Conservation (phyloP, 2,329 filamentous ascomycete genomes). For the Metarhizium sp. region DNA sequence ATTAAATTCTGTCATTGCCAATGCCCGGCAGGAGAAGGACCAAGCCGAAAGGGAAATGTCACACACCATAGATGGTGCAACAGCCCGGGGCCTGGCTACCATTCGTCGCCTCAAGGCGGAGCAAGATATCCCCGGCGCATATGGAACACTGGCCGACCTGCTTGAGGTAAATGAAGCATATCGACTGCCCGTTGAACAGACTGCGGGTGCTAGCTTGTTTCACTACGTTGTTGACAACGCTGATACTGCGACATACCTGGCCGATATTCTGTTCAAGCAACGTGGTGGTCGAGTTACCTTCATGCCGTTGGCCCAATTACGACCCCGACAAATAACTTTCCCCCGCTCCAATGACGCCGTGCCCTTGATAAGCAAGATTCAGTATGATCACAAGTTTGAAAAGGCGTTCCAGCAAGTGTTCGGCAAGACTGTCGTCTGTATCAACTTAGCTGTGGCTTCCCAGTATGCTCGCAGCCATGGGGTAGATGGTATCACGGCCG, state of each 20-base stretch:
- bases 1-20: slow-evolving; percentile 66
- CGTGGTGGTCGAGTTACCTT: slow-evolving; percentile 85
- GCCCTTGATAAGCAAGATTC: slow-evolving; percentile 75
- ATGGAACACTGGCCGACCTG: slow-evolving; percentile 89
- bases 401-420: slow-evolving; percentile 92
- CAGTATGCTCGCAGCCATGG: slow-evolving; percentile 90
- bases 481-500: slow-evolving; percentile 85
- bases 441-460: slow-evolving; percentile 75
- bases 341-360: slow-evolving; percentile 82
- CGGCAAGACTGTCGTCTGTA: slow-evolving; percentile 89
- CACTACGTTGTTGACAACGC: slow-evolving; percentile 94
- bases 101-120: slow-evolving; percentile 76
- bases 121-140: slow-evolving; percentile 72
- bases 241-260: slow-evolving; percentile 71
- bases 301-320: slow-evolving; percentile 80
- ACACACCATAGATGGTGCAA: slow-evolving; percentile 82
- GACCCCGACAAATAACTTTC: slow-evolving; percentile 61
- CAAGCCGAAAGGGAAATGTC: slow-evolving; percentile 69
- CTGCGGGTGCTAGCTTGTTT: slow-evolving; percentile 85
- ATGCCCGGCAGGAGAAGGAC: slow-evolving; percentile 67
- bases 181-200: slow-evolving; percentile 82
- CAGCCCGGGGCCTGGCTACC: slow-evolving; percentile 76
- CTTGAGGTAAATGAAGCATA: slow-evolving; percentile 79
- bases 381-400: slow-evolving; percentile 67
- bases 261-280: slow-evolving; percentile 69